Evolutionary conservation across 2,329 filamentous ascomycete species (phyloP).

Genomic region (Botrytis deweyae): DNA sequence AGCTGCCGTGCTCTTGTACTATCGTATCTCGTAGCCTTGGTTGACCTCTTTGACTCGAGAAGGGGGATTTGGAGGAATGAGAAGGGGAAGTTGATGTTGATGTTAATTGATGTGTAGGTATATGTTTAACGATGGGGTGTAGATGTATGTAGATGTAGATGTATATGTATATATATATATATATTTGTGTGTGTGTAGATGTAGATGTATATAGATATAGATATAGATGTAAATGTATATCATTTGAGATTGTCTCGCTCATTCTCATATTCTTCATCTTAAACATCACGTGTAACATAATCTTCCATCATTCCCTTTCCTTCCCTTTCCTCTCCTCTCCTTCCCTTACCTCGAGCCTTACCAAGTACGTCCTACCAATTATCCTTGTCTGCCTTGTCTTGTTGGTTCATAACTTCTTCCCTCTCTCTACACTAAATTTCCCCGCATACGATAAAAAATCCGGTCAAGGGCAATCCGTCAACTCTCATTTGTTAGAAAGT

Average conservation of each 20-base stretch:
- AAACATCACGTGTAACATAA: background rate
- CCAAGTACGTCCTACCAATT: background rate
- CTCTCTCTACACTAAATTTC: background rate
- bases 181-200: no score
- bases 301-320: background rate
- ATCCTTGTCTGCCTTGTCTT: background rate
- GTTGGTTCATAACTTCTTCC: background rate
- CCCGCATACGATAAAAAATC: background rate
- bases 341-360: no score
- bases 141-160: no score
- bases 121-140: background rate
- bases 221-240: background rate
- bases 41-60: background rate
- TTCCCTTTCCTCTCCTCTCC: no score
- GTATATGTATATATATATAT: no score
- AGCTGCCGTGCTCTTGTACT: background rate
- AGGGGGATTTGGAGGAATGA: background rate
- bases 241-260: background rate
- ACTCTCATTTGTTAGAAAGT: constrained; percentile 1
- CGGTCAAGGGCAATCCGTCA: background rate
- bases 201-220: no score
- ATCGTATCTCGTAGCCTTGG: background rate
- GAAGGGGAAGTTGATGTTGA: background rate
- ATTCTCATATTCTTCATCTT: no score
- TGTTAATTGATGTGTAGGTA: background rate